Percentiles rank a stretch among this genome's conserved stretches.
phyloP scores from a whole-genome alignment of 495 filamentous ascomycete genomes.

The Xylaria sp. region DNA sequence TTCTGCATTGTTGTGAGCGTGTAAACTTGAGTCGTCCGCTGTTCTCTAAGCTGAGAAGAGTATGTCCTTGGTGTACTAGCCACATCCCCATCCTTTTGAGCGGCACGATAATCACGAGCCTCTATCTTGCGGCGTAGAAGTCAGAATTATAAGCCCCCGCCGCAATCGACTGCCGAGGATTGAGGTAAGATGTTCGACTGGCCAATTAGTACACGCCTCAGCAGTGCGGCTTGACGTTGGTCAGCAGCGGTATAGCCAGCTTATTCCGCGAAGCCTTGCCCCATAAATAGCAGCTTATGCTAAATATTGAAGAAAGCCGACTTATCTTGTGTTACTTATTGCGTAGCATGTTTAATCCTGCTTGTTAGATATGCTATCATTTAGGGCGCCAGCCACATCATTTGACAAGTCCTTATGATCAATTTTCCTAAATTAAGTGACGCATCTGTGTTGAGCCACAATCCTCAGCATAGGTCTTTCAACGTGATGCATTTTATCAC shows the following conservation, averaged over 20 bases:
- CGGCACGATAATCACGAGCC: neutral
- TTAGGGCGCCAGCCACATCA: neutral
- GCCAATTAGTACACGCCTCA: neutral
- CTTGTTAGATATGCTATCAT: neutral
- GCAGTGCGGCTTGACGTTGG: neutral
- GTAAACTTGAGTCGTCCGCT: neutral
- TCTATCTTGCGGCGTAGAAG: neutral
- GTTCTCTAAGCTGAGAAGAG: no score
- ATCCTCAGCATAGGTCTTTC: neutral
- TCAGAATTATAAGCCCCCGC: slow-evolving; percentile 26
- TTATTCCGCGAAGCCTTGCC: neutral
- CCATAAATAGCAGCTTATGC: slow-evolving; percentile 4
- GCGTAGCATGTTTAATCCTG: neutral
- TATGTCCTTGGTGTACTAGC: neutral
- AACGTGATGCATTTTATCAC: neutral
- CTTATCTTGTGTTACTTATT: neutral
- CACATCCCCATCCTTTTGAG: neutral
- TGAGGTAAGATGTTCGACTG: slow-evolving; percentile 21
- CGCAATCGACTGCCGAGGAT: slow-evolving; percentile 26
- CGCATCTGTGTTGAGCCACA: neutral
- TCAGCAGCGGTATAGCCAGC: neutral
- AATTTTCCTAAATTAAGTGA: neutral
- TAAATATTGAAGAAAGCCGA: neutral
- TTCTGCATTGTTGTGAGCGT: neutral
- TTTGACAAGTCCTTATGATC: neutral